phyloP scores from a whole-genome alignment of 2,329 filamentous ascomycete genomes.

The Colletotrichum sp. region DNA sequence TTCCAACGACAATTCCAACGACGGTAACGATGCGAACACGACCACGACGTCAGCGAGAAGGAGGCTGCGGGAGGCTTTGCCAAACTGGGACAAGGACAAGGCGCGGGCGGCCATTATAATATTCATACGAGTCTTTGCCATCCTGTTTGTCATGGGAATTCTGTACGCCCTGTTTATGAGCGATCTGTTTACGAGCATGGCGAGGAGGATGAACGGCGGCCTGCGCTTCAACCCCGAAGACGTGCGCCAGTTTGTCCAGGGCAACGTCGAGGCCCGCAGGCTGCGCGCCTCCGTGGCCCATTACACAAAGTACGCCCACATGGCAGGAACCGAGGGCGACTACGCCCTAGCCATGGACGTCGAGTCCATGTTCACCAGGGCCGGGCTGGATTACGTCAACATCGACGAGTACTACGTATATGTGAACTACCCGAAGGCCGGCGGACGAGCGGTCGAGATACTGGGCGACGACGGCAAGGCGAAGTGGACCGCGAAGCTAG shows the following conservation, averaged over 20 bases:
- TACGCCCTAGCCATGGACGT: constrained; percentile 86
- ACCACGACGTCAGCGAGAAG: constrained; percentile 28
- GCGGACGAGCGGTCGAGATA: constrained; percentile 82
- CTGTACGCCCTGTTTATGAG: constrained; percentile 87
- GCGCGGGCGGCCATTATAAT: constrained; percentile 57
- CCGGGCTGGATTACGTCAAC: constrained; percentile 75
- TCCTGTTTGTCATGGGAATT: constrained; percentile 77
- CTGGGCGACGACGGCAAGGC: constrained; percentile 68
- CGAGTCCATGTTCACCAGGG: constrained; percentile 74
- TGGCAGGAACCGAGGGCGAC: constrained; percentile 94
- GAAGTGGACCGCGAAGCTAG: constrained; percentile 81
- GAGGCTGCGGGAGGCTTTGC: constrained; percentile 19
- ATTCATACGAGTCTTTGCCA: constrained; percentile 74
- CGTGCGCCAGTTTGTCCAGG: constrained; percentile 77
- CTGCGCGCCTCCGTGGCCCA: constrained; percentile 78
- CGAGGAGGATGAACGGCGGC: constrained; percentile 66
- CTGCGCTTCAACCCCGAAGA: constrained; percentile 82
- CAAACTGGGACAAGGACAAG: constrained; percentile 19
- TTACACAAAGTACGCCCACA: constrained; percentile 83
- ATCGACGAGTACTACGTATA: constrained; percentile 88
- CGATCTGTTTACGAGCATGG: constrained; percentile 76
- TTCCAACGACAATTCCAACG: constrained; percentile 29
- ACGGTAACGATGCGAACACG: constrained; percentile 24
- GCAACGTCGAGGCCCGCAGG: constrained; percentile 70
- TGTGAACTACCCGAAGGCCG: constrained; percentile 84